Base-by-base conservation (phyloP, 306 rosid genomes). In the Glycine soja region DNA sequence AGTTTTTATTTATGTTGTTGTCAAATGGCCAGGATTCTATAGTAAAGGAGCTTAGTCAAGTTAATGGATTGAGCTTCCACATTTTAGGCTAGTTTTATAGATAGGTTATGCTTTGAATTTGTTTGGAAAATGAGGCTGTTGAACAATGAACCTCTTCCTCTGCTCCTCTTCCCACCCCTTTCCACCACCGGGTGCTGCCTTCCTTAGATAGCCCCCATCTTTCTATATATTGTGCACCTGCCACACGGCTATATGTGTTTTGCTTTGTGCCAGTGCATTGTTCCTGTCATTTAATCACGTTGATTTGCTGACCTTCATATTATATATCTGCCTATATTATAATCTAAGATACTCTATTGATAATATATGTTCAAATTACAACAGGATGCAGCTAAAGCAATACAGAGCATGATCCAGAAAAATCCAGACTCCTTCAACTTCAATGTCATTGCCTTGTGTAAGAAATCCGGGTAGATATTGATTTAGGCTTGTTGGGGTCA, bases 321-420 rank as follows among this genome's bases (percentile, higher is more conserved):
- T 67, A 34, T 9, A 13, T 47, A 13, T 59, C 7, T 13, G 30
- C 11, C 46, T 64, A 6, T 7, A n/a, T 61, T 42, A 61, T 5
- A 32, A n/a, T 34, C 19, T 47, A 72, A 18, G 19, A 32, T 54
- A 65, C 63, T 12, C 13, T 24, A 24, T 24, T 24, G 30, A 24
- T 24, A 24, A 24, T 24, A 1, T 24, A 24, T 24, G 30, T 24
- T 24, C 54, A 59, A 15, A 38, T 81, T 19, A 52, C 61, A 10
- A 81, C 90, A 93, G 98, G 98, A 91, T 88, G 90, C 95, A 40
- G 95, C 97, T n/a, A 83, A 81, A 82, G 91, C 90, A 52, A 90
- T 93, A 66, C 84, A 82, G 77, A 83, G 88, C 82, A 71, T 89
- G 88, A 93, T 93, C 83, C 82, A 86, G 81, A 88, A 91, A 68